phyloP scores from a whole-genome alignment of 1,139 yeast genomes.

The Yamadazyma songkhlaensis region DNA sequence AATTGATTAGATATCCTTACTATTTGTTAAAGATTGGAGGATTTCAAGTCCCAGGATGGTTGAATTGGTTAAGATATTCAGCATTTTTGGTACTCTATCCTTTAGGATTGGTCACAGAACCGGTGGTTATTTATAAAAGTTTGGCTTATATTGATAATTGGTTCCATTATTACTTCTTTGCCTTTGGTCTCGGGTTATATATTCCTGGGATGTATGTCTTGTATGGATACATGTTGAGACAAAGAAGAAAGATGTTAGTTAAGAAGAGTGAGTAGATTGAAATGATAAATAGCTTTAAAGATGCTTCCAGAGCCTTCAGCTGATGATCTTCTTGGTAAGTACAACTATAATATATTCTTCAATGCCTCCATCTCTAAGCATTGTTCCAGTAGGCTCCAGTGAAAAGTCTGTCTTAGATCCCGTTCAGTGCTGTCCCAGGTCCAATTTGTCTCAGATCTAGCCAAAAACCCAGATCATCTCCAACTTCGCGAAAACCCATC shows the following conservation, averaged over 20 bases:
- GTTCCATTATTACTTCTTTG: constrained; percentile 23
- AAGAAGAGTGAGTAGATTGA: too few relatives aligned
- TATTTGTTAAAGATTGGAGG: constrained; percentile 19
- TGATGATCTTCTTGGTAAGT: too few relatives aligned
- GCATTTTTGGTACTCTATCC: constrained; percentile 35
- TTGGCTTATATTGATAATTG: constrained; percentile 11
- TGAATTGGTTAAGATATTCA: constrained; percentile 33
- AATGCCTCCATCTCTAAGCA: too few relatives aligned
- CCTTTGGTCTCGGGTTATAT: constrained; percentile 27
- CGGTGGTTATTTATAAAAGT: constrained; percentile 27
- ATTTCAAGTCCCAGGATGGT: constrained; percentile 17
- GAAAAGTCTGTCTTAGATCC: too few relatives aligned
- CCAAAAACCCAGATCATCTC: too few relatives aligned
- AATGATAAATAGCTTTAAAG: too few relatives aligned
- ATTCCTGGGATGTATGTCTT: constrained; percentile 32
- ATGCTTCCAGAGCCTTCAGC: not conserved
- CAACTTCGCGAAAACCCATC: not conserved
- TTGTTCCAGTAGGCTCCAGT: too few relatives aligned
- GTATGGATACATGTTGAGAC: constrained; percentile 34
- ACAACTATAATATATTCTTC: too few relatives aligned
- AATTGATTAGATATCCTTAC: constrained; percentile 30
- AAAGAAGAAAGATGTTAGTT: constrained; percentile 21
- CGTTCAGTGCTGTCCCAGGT: too few relatives aligned
- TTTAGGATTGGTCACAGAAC: constrained; percentile 31
- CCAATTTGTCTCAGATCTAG: too few relatives aligned